These are phyloP conservation scores for Cadophora malorum DNA, from an alignment of 2,329 filamentous ascomycete species.

Conservation along the genomic window DNA sequence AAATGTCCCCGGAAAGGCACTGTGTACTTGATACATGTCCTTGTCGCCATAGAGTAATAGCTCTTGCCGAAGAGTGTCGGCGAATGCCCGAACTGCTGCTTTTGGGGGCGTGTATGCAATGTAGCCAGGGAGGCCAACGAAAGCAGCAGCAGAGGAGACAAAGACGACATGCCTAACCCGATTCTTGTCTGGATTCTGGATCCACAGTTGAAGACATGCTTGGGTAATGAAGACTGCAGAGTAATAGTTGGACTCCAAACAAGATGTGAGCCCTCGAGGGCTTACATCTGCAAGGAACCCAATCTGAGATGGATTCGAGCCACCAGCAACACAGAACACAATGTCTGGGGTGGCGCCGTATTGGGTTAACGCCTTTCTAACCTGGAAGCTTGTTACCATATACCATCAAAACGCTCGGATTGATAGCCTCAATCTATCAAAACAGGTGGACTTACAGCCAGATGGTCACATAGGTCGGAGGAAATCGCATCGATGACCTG, in stretches of 20 bases:
- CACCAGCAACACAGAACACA: constrained; percentile 28
- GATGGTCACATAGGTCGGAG: constrained; percentile 15
- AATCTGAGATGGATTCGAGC: constrained; percentile 26
- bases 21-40: constrained; percentile 27
- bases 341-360: constrained; percentile 19
- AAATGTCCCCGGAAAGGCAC: constrained; percentile 28
- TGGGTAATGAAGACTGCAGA: constrained; percentile 27
- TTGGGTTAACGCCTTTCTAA: not conserved
- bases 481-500: constrained; percentile 21
- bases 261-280: constrained; percentile 23
- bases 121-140: constrained; percentile 27
- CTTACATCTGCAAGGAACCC: constrained; percentile 27
- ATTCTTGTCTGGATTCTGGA: constrained; percentile 16
- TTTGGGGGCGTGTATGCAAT: constrained; percentile 26
- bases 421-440: too few relatives aligned
- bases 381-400: constrained; percentile 12
- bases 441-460: constrained; percentile 14
- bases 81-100: constrained; percentile 28
- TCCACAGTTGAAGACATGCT: constrained; percentile 24
- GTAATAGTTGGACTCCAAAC: constrained; percentile 27
- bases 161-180: constrained; percentile 25
- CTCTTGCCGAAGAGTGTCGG: constrained; percentile 29
- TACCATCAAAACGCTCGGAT: not conserved
- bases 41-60: constrained; percentile 24
- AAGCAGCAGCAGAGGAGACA: constrained; percentile 25